Percentiles rank a stretch among this genome's conserved stretches.
Conservation (phyloP, 2,329 filamentous ascomycete species). For the Xylaria sp. region DNA sequence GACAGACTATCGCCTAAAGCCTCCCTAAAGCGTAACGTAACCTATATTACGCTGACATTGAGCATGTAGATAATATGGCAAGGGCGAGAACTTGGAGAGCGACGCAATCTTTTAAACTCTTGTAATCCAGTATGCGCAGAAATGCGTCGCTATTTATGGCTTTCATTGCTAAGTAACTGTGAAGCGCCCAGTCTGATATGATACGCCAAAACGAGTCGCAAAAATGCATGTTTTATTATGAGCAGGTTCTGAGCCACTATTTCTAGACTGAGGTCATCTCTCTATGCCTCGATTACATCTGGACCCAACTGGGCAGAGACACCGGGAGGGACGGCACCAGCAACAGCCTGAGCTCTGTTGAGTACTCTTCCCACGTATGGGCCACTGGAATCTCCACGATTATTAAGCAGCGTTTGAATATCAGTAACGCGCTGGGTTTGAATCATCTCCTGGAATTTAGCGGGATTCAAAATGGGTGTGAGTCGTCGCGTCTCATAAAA, state of each 20-base stretch:
- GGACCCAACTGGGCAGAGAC: constrained; percentile 29
- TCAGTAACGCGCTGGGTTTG: constrained; percentile 56
- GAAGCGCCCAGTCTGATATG: neutral
- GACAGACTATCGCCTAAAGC: neutral
- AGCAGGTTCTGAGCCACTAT: neutral
- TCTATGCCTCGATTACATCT: constrained; percentile 29
- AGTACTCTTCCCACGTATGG: constrained; percentile 35
- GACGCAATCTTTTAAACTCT: neutral
- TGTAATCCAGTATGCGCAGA: neutral
- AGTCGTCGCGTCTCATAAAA: constrained; percentile 68
- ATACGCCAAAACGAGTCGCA: neutral
- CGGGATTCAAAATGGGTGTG: constrained; percentile 61
- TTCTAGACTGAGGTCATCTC: neutral
- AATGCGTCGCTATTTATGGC: neutral
- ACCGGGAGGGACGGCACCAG: constrained; percentile 34
- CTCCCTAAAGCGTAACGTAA: neutral
- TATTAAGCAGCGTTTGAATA: constrained; percentile 63
- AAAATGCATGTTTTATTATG: neutral
- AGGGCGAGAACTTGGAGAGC: neutral
- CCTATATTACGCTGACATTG: neutral
- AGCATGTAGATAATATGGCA: neutral
- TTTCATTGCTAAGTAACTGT: neutral
- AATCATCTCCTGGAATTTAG: constrained; percentile 53
- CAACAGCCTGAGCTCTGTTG: constrained; percentile 37
- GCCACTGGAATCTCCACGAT: constrained; percentile 58